Conservation (phyloP, 2,329 filamentous ascomycete genomes). For the Leptoxyphium fumago region DNA sequence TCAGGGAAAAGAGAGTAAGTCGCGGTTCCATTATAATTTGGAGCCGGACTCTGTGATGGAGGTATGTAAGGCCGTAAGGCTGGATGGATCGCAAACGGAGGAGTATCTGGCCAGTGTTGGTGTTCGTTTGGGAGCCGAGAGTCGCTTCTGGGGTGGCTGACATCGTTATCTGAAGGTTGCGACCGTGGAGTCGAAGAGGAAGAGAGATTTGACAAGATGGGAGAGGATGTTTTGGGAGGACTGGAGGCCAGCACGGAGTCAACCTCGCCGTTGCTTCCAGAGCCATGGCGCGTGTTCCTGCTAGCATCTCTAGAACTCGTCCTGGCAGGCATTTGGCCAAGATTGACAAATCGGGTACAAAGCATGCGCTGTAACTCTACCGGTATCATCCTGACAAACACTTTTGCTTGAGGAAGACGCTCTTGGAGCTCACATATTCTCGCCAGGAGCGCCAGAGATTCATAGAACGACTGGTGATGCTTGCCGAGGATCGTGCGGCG, state of each 20-base stretch:
- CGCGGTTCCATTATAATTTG: not conserved
- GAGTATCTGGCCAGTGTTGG: not conserved
- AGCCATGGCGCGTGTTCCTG: not conserved
- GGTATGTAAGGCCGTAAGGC: not conserved
- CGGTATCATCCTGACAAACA: conserved; percentile 5
- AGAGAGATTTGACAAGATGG: not conserved
- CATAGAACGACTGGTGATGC: conserved; percentile 1
- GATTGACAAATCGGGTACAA: not conserved
- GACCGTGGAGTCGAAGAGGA: not conserved
- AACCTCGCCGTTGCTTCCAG: not conserved
- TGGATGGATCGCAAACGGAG: not conserved
- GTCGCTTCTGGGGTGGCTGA: not conserved
- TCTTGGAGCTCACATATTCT: conserved; percentile 4
- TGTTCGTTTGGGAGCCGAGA: not conserved
- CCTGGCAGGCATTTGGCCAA: not conserved
- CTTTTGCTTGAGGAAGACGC: conserved; percentile 3
- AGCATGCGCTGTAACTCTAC: not conserved
- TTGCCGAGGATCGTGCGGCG: conserved; percentile 6
- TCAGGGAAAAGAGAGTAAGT: not conserved
- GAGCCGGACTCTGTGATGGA: no score
- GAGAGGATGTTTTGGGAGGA: not conserved
- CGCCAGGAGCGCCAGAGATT: conserved; percentile 7
- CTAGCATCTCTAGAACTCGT: not conserved
- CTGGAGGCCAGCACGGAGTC: not conserved
- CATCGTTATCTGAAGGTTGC: not conserved